These are phyloP conservation scores for Musa itinerans DNA, from an alignment of 176 grass and related monocot genomes.

Conservation along the genomic window DNA sequence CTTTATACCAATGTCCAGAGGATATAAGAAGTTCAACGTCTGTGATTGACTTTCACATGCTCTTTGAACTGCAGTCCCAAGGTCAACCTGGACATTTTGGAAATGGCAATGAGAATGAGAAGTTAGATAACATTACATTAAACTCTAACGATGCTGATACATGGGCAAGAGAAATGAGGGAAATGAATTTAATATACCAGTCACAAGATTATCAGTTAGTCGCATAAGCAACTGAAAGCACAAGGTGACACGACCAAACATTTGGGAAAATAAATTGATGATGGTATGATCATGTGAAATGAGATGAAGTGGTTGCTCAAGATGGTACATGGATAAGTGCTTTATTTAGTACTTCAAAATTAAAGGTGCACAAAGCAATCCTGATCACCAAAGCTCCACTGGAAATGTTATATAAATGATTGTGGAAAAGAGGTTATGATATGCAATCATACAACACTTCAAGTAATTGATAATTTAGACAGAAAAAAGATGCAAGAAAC, in stretches of 20 bases:
- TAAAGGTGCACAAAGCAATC: no score
- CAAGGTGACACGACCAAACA: not conserved
- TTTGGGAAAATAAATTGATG: not conserved
- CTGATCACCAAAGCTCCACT: not conserved
- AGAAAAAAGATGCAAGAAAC: no score
- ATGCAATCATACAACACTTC: not conserved
- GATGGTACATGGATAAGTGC: not conserved
- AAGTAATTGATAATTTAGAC: no score
- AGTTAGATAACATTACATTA: not conserved
- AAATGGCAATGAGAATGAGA: not conserved
- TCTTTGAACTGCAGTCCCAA: slow-evolving; percentile 80
- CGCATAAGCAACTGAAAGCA: not conserved
- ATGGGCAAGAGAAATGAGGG: not conserved
- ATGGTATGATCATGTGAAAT: not conserved
- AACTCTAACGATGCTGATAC: not conserved
- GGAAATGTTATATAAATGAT: not conserved
- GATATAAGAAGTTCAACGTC: slow-evolving; percentile 73
- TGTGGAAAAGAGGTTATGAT: not conserved
- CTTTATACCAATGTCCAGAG: slow-evolving; percentile 71
- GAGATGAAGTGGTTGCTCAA: not conserved
- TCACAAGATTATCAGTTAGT: not conserved
- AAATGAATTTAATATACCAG: not conserved
- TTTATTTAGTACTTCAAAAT: no score
- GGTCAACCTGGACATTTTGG: slow-evolving; percentile 52
- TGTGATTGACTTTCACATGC: slow-evolving; percentile 77